Base-by-base conservation (phyloP, 257 asterid species). In the Solanum virginianum region DNA sequence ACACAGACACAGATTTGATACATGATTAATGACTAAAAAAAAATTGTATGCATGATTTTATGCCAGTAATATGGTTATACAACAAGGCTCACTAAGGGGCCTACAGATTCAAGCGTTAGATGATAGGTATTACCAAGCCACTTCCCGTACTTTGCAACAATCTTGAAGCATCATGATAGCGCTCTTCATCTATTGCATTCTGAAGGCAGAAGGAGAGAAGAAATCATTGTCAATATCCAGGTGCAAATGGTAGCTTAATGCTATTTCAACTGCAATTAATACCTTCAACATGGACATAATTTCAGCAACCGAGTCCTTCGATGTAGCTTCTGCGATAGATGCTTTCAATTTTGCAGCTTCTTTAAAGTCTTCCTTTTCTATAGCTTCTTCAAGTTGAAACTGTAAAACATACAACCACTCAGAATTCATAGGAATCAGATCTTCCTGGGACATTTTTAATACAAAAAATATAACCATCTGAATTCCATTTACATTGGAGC, bases 341-440 rank as follows among this genome's bases (percentile, higher is more conserved):
- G 70, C 80, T 88, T 94, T 95, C 87, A 95, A 86, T 86, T 90
- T 93, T 86, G 94, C 93, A 84, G 99, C 99, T 90, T 93, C 99
- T 88, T 85, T 87, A 72, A 94, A 95, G 85, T 95, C 97, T 90
- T 95, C 99, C 85, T 90, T 92, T 91, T 93, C 98, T 84, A 95
- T 89, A 43, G 96, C 98, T 65, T 94, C 99, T 88, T 96, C 99
- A 69, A 96, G 90, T 86, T 96, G 98, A 87, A 96, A 96, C 99
- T 96, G 91, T 56, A 88, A 81, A 72, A 84, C 70, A 72, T 74
- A 81, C 49, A 84, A 88, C 32, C 85, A 80, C 32, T 86, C 54
- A 86, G 81, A 63, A 81, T 69, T 80, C 22, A 79, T 26, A 53
- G 26, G 83, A 53, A 79, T 17, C 15, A 26, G 17, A 53, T 49